Evolutionary conservation across 176 grass and related monocot species (phyloP).

Genomic region (Luzula sylvatica): DNA sequence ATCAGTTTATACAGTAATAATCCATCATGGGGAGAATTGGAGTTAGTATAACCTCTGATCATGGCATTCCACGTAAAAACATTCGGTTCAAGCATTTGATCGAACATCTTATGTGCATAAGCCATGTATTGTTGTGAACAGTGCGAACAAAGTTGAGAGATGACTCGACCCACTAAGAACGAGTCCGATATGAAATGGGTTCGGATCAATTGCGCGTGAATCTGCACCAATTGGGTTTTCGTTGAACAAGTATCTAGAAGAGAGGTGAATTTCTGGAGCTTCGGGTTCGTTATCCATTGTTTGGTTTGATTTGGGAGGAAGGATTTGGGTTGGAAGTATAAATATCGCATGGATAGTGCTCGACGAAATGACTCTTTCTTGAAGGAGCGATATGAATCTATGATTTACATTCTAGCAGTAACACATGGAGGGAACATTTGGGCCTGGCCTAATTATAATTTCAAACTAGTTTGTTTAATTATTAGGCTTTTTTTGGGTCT

Average conservation of each 20-base stretch:
- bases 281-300: slow-evolving; percentile 10
- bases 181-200: slow-evolving; percentile 31
- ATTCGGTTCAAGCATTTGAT: slow-evolving; percentile 33
- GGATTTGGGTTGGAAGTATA: slow-evolving; percentile 53
- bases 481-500: no score
- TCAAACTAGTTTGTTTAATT: no score
- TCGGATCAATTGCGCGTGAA: slow-evolving; percentile 53
- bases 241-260: slow-evolving; percentile 39
- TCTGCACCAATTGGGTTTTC: slow-evolving; percentile 29
- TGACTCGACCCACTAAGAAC: slow-evolving; percentile 32
- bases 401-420: not conserved
- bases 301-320: slow-evolving; percentile 6
- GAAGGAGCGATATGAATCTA: not conserved
- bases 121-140: slow-evolving; percentile 18
- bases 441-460: no score
- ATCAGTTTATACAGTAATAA: slow-evolving; percentile 38
- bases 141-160: slow-evolving; percentile 32
- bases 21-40: slow-evolving; percentile 30
- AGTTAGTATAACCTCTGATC: slow-evolving; percentile 49
- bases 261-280: slow-evolving; percentile 20
- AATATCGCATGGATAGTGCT: slow-evolving; percentile 43
- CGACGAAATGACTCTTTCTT: not conserved
- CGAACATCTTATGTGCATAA: slow-evolving; percentile 51
- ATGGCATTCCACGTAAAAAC: slow-evolving; percentile 61
- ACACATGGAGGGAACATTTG: no score